These are phyloP conservation scores for Lenzites betulinus DNA, from an alignment of 768 basidiomycete genomes.

Conservation along the genomic window DNA sequence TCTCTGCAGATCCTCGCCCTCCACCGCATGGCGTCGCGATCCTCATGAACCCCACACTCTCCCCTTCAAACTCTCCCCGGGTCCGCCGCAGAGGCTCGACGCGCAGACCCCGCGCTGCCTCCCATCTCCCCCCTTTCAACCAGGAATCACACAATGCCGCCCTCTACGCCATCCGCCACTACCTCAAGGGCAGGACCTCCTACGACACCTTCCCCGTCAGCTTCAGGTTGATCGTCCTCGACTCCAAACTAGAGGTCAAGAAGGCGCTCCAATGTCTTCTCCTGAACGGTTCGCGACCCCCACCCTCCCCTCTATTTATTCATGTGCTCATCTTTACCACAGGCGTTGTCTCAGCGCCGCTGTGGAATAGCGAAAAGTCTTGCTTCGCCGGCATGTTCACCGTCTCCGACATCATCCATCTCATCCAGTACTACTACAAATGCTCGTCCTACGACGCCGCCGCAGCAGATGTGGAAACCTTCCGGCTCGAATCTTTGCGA, in stretches of 20 bases:
- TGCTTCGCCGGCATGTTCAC: constrained; percentile 98
- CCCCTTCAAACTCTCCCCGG: constrained; percentile 52
- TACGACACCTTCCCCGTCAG: constrained; percentile 98
- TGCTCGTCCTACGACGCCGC: constrained; percentile 82
- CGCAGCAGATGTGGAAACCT: constrained; percentile 87
- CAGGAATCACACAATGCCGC: constrained; percentile 72
- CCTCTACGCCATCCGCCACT: constrained; percentile 68
- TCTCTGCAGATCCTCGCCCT: background rate
- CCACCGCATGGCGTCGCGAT: constrained; percentile 24
- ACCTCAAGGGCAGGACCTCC: constrained; percentile 82
- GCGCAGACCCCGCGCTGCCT: constrained; percentile 53
- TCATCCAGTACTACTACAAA: constrained; percentile 98
- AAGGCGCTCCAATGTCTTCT: constrained; percentile 89
- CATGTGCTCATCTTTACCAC: constrained; percentile 19
- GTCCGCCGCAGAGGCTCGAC: constrained; percentile 59
- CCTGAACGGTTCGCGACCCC: constrained; percentile 58
- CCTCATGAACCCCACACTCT: constrained; percentile 49
- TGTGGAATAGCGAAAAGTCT: constrained; percentile 96
- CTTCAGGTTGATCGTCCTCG: constrained; percentile 95
- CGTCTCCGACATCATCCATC: constrained; percentile 97
- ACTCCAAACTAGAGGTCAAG: constrained; percentile 94
- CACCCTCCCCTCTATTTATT: background rate
- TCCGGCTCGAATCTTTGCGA: constrained; percentile 85
- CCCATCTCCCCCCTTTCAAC: constrained; percentile 56
- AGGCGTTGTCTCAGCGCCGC: constrained; percentile 97